phyloP scores from a whole-genome alignment of 2,329 filamentous ascomycete genomes.

The Tolypocladium capitatum region DNA sequence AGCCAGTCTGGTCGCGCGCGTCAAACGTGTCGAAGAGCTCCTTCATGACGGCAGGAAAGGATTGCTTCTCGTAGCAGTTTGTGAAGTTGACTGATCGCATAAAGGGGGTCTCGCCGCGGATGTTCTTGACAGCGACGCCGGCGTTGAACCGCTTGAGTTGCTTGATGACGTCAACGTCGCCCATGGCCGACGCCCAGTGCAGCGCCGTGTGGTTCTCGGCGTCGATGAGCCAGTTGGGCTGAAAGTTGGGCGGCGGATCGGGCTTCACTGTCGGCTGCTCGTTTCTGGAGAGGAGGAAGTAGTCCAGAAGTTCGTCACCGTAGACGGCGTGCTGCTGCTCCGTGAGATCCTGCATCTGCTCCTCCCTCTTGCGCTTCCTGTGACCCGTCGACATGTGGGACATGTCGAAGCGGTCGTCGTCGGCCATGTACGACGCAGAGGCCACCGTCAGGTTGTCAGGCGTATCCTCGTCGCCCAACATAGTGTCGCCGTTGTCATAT shows the following conservation, averaged over 20 bases:
- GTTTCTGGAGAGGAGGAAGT: constrained; percentile 79
- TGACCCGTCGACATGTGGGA: constrained; percentile 48
- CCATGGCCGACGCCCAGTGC: constrained; percentile 97
- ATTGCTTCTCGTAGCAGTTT: constrained; percentile 89
- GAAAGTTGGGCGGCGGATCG: constrained; percentile 71
- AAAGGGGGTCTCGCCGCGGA: constrained; percentile 73
- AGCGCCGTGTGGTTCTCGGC: constrained; percentile 84
- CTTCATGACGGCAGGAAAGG: constrained; percentile 73
- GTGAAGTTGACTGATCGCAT: constrained; percentile 94
- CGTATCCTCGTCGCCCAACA: constrained; percentile 63
- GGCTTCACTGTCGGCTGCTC: constrained; percentile 61
- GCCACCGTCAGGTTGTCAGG: constrained; percentile 73
- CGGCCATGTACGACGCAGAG: constrained; percentile 73
- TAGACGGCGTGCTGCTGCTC: constrained; percentile 84
- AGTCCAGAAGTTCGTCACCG: constrained; percentile 86
- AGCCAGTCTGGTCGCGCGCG: constrained; percentile 64
- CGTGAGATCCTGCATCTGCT: constrained; percentile 45
- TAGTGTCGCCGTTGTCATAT: constrained; percentile 48
- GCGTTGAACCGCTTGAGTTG: constrained; percentile 75
- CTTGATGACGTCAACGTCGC: constrained; percentile 81
- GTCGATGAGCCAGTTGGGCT: constrained; percentile 86
- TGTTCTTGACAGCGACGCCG: constrained; percentile 55
- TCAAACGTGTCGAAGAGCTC: constrained; percentile 74
- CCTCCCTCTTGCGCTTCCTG: constrained; percentile 67
- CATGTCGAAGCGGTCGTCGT: constrained; percentile 65